phyloP scores from a whole-genome alignment of 371 early-diverging fungal genomes.

The Apophysomyces elegans region DNA sequence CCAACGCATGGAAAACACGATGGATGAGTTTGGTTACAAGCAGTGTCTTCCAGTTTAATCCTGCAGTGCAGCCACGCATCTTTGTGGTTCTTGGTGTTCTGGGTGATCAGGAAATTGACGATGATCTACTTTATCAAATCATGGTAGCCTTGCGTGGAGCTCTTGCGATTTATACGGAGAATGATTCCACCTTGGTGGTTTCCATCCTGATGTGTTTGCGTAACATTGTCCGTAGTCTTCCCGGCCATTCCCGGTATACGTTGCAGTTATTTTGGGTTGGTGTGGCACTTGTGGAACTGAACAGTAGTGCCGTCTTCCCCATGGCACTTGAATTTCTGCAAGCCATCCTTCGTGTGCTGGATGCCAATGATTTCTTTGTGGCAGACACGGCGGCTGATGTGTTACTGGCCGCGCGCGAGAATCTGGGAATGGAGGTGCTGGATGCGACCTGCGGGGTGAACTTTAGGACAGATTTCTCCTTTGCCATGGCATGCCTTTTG shows the following conservation, averaged over 20 bases:
- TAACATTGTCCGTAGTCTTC: conserved; percentile 83
- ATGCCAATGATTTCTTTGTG: conserved; percentile 73
- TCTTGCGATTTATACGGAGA: conserved; percentile 81
- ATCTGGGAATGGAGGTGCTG: conserved; percentile 62
- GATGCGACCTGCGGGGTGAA: conserved; percentile 79
- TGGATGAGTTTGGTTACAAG: conserved; percentile 92
- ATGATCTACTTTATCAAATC: conserved; percentile 88
- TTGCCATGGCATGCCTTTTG: conserved; percentile 81
- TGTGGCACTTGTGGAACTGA: conserved; percentile 83
- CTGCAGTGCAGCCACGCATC: conserved; percentile 91
- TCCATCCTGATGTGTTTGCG: conserved; percentile 89
- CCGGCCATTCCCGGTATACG: conserved; percentile 80
- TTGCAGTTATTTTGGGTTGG: conserved; percentile 90
- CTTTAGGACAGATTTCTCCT: conserved; percentile 87
- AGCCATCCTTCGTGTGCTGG: conserved; percentile 75
- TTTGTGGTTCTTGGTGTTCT: conserved; percentile 91
- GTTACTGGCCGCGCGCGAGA: conserved; percentile 74
- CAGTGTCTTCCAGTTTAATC: conserved; percentile 93
- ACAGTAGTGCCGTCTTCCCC: conserved; percentile 77
- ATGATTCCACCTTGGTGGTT: conserved; percentile 75
- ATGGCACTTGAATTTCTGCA: conserved; percentile 74
- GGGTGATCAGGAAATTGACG: conserved; percentile 86
- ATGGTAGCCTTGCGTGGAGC: conserved; percentile 86
- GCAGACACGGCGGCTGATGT: conserved; percentile 68
- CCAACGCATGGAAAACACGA: conserved; percentile 84